These are phyloP conservation scores for Dysphania ambrosioides DNA, from an alignment of 148 eudicot species.

Conservation along the genomic window DNA sequence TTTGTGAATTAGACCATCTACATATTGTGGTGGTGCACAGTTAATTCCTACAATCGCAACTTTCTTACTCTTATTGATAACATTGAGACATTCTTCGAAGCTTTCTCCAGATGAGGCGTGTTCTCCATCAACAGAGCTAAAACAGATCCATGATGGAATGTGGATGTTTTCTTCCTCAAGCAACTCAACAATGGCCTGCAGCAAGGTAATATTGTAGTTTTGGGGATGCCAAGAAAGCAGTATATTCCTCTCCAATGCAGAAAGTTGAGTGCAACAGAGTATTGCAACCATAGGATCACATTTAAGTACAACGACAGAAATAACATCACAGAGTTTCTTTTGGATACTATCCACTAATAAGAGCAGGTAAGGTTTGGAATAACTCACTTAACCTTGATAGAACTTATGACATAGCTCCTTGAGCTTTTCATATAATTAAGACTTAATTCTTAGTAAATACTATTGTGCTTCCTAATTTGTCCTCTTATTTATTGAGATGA, in stretches of 20 bases:
- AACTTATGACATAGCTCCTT: too few species aligned
- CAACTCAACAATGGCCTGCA: constrained; percentile 71
- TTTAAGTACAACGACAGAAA: too few species aligned
- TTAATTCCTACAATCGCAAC: constrained; percentile 72
- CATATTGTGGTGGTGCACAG: constrained; percentile 80
- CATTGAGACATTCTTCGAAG: constrained; percentile 57
- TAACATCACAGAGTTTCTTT: too few species aligned
- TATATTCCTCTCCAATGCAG: too few species aligned
- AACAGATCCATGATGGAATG: constrained; percentile 89
- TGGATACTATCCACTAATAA: too few species aligned
- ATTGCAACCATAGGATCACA: too few species aligned
- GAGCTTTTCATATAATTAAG: too few species aligned
- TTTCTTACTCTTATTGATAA: constrained; percentile 50
- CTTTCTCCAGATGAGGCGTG: constrained; percentile 80
- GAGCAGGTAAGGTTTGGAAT: too few species aligned
- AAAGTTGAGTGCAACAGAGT: too few species aligned
- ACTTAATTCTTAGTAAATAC: too few species aligned
- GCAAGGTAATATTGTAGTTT: constrained; percentile 5
- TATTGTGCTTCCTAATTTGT: too few species aligned
- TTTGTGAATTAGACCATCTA: constrained; percentile 53
- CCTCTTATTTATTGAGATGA: not conserved
- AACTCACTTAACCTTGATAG: too few species aligned
- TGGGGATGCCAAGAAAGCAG: not conserved
- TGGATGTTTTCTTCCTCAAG: constrained; percentile 67
- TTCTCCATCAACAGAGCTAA: constrained; percentile 70